A percentile compares a stretch with the other conserved stretches of the same genome.
Evolutionary conservation across 2,329 filamentous ascomycete genomes (phyloP).

Genomic region (Colletotrichum endophyticum): DNA sequence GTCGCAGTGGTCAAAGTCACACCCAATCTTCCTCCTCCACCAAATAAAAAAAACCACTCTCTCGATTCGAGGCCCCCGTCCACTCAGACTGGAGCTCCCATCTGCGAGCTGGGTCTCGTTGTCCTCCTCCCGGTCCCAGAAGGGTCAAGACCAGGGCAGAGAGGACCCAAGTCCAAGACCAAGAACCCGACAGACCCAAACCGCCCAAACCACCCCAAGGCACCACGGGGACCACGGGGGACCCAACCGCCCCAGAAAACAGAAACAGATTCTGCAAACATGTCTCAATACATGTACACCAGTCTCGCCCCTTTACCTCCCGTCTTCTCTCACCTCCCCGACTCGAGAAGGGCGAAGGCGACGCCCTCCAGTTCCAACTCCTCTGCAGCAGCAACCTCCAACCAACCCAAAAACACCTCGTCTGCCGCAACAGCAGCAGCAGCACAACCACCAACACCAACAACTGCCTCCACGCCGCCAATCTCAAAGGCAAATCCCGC

Average conservation of each 20-base stretch:
- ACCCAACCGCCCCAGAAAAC: conserved; percentile 4
- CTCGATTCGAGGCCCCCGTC: background rate
- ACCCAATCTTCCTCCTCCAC: background rate
- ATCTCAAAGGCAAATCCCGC: background rate
- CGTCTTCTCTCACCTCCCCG: conserved; percentile 13
- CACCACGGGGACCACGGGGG: background rate
- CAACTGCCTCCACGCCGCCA: background rate
- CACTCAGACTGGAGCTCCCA: conserved; percentile 4
- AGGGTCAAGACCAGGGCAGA: background rate
- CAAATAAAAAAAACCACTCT: background rate
- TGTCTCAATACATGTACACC: conserved; percentile 25
- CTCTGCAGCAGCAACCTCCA: background rate
- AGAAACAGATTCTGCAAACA: conserved; percentile 18
- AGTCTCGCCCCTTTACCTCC: conserved; percentile 19
- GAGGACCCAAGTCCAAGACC: background rate
- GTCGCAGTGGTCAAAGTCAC: background rate
- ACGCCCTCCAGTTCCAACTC: background rate
- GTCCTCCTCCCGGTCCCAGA: conserved; percentile 14
- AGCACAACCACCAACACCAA: conserved; percentile 30
- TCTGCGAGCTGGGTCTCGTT: conserved; percentile 9
- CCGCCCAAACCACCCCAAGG: background rate
- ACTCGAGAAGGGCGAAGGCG: conserved; percentile 5
- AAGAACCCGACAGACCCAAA: background rate
- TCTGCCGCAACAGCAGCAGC: conserved; percentile 4
- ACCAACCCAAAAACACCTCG: background rate